A percentile compares a stretch with the other conserved stretches of the same genome.
Conservation (phyloP, 1,139 yeast genomes). For the Candida sp. region DNA sequence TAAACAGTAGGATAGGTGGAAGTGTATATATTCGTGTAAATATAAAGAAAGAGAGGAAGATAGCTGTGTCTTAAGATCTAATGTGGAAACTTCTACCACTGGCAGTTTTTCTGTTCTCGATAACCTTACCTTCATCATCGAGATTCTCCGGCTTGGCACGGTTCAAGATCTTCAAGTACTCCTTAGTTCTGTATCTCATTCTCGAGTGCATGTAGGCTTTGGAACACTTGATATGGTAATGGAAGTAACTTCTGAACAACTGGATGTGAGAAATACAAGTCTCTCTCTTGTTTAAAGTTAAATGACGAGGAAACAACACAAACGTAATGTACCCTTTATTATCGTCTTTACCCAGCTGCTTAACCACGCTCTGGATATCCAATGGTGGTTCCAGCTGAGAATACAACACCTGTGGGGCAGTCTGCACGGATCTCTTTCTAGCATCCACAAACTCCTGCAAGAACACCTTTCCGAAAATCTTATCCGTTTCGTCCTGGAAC, state of each 20-base stretch:
- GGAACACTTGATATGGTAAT: constrained; percentile 97
- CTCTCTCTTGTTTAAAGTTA: constrained; percentile 76
- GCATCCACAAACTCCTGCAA: constrained; percentile 97
- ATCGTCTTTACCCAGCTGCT: constrained; percentile 31
- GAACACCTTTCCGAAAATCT: constrained; percentile 92
- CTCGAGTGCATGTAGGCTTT: constrained; percentile 99
- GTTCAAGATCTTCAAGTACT: constrained; percentile 93
- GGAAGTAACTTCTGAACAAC: constrained; percentile 95
- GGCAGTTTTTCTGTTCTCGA: constrained; percentile 78
- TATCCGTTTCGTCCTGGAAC: constrained; percentile 97
- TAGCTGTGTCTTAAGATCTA: constrained; percentile 8
- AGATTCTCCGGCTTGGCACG: constrained; percentile 95
- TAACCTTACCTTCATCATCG: constrained; percentile 65
- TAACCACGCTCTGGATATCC: constrained; percentile 61
- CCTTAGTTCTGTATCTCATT: constrained; percentile 95
- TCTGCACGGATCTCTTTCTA: constrained; percentile 93
- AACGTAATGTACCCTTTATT: constrained; percentile 78
- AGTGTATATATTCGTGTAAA: constrained; percentile 8
- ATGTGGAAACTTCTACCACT: constrained; percentile 76
- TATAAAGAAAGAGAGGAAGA: constrained; percentile 1
- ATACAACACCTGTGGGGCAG: constrained; percentile 97
- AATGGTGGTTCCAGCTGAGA: constrained; percentile 93
- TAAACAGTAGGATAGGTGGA: constrained; percentile 18
- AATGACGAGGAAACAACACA: constrained; percentile 76
- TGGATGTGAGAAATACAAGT: constrained; percentile 89